phyloP scores from a whole-genome alignment of 1,139 yeast species.

The Neolecta irregularis region DNA sequence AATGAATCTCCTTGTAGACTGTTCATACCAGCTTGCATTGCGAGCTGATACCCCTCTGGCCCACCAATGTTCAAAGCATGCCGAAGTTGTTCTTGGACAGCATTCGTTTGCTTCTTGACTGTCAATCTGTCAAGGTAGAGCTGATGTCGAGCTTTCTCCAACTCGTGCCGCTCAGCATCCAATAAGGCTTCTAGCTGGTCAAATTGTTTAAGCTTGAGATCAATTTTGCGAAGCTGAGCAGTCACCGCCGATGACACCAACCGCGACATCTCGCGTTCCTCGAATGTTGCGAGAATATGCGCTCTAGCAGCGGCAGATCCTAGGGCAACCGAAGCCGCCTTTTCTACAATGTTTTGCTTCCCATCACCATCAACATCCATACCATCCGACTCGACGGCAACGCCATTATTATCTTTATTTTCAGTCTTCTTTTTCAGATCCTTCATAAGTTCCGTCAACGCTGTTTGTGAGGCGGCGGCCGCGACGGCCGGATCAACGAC shows the following conservation, averaged over 20 bases:
- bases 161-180: constrained; percentile 59
- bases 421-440: constrained; percentile 17
- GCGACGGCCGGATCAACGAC: constrained; percentile 80
- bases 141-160: constrained; percentile 69
- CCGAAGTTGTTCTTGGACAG: constrained; percentile 36
- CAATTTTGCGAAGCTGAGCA: constrained; percentile 58
- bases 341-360: constrained; percentile 15
- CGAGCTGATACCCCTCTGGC: constrained; percentile 4
- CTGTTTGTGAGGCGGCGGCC: constrained; percentile 49
- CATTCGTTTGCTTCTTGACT: constrained; percentile 44
- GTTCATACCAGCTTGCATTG: too few species aligned
- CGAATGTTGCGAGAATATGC: constrained; percentile 65
- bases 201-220: constrained; percentile 56
- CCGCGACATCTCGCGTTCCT: constrained; percentile 49
- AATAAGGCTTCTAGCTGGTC: constrained; percentile 59
- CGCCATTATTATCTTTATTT: constrained; percentile 13
- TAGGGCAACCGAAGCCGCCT: constrained; percentile 21
- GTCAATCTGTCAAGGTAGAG: constrained; percentile 64
- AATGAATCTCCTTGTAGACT: too few species aligned
- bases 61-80: constrained; percentile 19
- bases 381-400: constrained; percentile 11
- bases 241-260: constrained; percentile 49
- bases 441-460: constrained; percentile 35
- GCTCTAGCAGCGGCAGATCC: constrained; percentile 59
- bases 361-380: constrained; percentile 11